Evolutionary conservation across 352 stramenopile genomes (phyloP).

Genomic region (Phytophthora chlamydospora): DNA sequence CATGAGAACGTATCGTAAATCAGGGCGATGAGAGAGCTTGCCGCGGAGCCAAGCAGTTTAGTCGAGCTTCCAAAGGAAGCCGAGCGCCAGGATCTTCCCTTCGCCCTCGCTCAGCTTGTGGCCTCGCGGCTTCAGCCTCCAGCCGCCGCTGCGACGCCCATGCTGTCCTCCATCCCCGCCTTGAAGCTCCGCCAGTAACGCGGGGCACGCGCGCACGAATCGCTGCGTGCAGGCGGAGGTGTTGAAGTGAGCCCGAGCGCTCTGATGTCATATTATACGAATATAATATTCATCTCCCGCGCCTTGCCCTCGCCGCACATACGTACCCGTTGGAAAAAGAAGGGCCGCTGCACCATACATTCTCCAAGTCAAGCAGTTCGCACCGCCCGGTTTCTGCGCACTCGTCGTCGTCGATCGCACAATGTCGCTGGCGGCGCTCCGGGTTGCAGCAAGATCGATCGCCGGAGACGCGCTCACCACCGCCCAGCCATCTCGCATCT

Average conservation of each 20-base stretch:
- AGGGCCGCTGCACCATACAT: neutral
- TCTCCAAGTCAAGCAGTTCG: conserved; percentile 13
- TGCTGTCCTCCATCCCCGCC: no score
- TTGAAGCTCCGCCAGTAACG: neutral
- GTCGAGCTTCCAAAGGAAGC: no score
- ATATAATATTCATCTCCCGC: no score
- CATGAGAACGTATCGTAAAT: no score
- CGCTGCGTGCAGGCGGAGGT: neutral
- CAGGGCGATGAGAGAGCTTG: no score
- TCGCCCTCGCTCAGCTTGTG: no score
- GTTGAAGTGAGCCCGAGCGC: conserved; percentile 24
- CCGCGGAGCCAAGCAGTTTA: no score
- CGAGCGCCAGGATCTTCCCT: no score
- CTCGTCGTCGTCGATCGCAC: conserved; percentile 23
- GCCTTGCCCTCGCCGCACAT: conserved; percentile 16
- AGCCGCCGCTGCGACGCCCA: no score
- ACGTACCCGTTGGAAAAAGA: conserved; percentile 20
- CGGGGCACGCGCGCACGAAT: no score
- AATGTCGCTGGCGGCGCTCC: conserved; percentile 34
- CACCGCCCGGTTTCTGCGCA: conserved; percentile 1
- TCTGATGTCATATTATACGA: conserved; percentile 32
- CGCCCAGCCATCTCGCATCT: conserved; percentile 17
- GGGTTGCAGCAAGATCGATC: conserved; percentile 36
- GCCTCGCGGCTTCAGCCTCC: no score
- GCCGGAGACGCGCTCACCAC: conserved; percentile 1